Evolutionary conservation across 2,329 filamentous ascomycete species (phyloP), one percentile per base, ranked within the genome.

Genomic region (Aureobasidium sp.): DNA sequence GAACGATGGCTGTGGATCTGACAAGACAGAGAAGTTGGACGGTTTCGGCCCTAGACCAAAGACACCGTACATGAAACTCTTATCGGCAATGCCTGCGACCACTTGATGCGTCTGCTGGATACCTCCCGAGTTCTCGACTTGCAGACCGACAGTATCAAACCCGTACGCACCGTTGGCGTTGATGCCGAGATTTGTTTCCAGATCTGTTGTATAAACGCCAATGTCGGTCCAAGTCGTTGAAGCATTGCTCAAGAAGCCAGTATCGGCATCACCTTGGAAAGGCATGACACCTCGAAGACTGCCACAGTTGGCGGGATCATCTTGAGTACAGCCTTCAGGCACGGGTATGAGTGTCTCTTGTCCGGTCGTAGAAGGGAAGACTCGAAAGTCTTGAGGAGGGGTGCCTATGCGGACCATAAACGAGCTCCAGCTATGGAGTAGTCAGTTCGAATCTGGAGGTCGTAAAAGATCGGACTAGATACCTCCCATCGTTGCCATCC

Each of bases 21-120:
- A 73, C 63, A 69, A 71, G 58, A 68, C 67, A 11, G 72, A 70
- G 64, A 78, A 78, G 64, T 76, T 77, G 45, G 69, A 68, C 0
- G 72, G 68, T 27, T 69, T 68, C 4, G 71, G 68, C 5, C 71
- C 71, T 11, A 79, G 64, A 0, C 75, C 73, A 5, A 79, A 67
- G 7, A 64, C 62, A 6, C 77, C 76, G 2, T 77, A 61, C 60
- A 69, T 76, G 65, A 74, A 76, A 57, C 70, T 65, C 37, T 70
- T 67, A 2, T 69, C 68, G 1, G 68, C 68, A 27, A 76, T 71
- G 3, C 70, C 71, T 16, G 71, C 75, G 3, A 78, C 66, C 32
- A 75, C 67, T 63, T 75, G 71, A 58, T 71, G 67, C 9, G 69
- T 62, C 36, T 75, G 48, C 8, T 66, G 65, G 1, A 66, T 59